A percentile compares a stretch with the other conserved stretches of the same genome.
phyloP scores from a whole-genome alignment of 75 land plant genomes.

The Cupressus sempervirens region DNA sequence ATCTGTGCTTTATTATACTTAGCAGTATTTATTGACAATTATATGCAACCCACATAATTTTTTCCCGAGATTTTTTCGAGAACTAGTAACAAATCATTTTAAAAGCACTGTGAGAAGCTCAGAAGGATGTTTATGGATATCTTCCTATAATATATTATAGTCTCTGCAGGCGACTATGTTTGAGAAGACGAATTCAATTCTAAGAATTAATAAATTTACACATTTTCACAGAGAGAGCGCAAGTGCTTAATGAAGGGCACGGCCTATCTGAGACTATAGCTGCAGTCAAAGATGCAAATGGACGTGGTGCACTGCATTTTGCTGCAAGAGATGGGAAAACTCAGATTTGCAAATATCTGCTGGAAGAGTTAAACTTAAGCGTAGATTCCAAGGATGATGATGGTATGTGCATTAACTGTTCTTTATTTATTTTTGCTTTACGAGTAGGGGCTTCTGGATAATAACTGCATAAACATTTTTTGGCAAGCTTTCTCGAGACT shows the following conservation, averaged over 20 bases:
- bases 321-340: slow-evolving; percentile 88
- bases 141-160: neutral
- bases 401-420: slow-evolving; percentile 37
- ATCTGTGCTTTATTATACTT: too few species aligned
- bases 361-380: slow-evolving; percentile 71
- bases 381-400: slow-evolving; percentile 73
- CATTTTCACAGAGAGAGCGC: slow-evolving; percentile 26
- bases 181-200: neutral
- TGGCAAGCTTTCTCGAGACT: neutral
- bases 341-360: slow-evolving; percentile 81
- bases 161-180: neutral
- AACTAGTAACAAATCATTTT: neutral
- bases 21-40: neutral
- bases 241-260: slow-evolving; percentile 60
- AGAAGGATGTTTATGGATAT: neutral
- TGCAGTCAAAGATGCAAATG: slow-evolving; percentile 92
- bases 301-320: slow-evolving; percentile 90
- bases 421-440: neutral
- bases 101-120: neutral
- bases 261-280: slow-evolving; percentile 55
- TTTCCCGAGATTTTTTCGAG: neutral
- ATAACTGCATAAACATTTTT: too few species aligned
- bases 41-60: neutral
- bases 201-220: neutral
- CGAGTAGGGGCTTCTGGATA: neutral